phyloP scores from a whole-genome alignment of 768 basidiomycete genomes.

The Kwoniella bestiolae region DNA sequence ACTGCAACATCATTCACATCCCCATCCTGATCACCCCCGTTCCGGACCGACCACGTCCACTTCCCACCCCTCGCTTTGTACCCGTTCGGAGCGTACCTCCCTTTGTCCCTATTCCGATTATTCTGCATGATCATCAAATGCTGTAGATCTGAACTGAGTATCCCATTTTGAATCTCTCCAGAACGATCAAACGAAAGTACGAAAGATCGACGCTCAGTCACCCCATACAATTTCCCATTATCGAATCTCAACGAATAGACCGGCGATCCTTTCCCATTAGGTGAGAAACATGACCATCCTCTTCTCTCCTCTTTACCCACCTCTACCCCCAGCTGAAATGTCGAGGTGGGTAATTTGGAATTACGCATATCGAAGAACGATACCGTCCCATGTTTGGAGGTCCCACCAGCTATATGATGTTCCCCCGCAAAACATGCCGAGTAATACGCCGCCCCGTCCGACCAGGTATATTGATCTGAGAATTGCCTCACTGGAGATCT shows the following conservation, averaged over 20 bases:
- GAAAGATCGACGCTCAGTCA: slow-evolving; percentile 43
- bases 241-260: slow-evolving; percentile 45
- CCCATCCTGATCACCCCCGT: slow-evolving; percentile 24
- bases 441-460: slow-evolving; percentile 48
- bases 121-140: not conserved
- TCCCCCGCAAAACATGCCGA: slow-evolving; percentile 34
- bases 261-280: slow-evolving; percentile 48
- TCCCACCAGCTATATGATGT: slow-evolving; percentile 44
- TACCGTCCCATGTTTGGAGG: slow-evolving; percentile 45
- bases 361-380: slow-evolving; percentile 41
- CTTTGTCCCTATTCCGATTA: slow-evolving; percentile 12
- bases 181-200: slow-evolving; percentile 41
- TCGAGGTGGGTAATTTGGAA: too few species aligned
- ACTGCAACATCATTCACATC: slow-evolving; percentile 10
- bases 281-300: slow-evolving; percentile 49
- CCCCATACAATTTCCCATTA: slow-evolving; percentile 45
- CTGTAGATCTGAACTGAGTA: slow-evolving; percentile 25
- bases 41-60: slow-evolving; percentile 44
- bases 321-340: too few species aligned
- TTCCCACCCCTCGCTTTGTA: slow-evolving; percentile 46
- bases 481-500: slow-evolving; percentile 21
- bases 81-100: slow-evolving; percentile 27
- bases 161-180: slow-evolving; percentile 23
- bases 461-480: slow-evolving; percentile 46
- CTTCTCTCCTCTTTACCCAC: not conserved